A percentile compares a stretch with the other conserved stretches of the same genome.
Evolutionary conservation across 441 rosid species (phyloP).

Genomic region (Eruca vesicaria): DNA sequence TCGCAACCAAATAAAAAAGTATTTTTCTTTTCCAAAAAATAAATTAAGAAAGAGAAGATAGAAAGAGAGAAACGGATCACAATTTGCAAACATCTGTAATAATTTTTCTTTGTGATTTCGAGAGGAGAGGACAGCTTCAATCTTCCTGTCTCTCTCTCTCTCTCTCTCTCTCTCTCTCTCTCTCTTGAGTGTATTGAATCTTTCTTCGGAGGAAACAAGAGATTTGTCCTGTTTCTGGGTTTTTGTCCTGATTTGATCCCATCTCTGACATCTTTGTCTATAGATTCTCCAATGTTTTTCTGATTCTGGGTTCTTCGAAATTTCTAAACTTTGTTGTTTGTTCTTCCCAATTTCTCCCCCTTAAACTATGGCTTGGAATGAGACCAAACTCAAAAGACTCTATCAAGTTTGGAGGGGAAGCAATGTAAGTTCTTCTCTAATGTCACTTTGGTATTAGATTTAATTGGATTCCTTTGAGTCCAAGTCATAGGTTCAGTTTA

Average conservation of each 20-base stretch:
- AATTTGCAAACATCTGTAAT: conserved; percentile 26
- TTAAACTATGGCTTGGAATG: conserved; percentile 34
- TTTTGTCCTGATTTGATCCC: conserved; percentile 1
- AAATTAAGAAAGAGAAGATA: conserved; percentile 1
- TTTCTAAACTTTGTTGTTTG: neutral
- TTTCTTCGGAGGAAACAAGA: neutral
- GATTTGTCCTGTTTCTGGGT: conserved; percentile 19
- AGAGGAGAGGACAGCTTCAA: conserved; percentile 37
- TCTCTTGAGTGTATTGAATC: conserved; percentile 16
- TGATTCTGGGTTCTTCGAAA: conserved; percentile 27
- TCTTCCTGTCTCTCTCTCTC: conserved; percentile 32
- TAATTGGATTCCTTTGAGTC: conserved; percentile 15
- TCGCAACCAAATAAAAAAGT: neutral
- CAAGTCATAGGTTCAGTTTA: conserved; percentile 17
- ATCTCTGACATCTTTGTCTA: conserved; percentile 12
- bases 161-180: conserved; percentile 33
- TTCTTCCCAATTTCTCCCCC: neutral
- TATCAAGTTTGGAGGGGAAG: conserved; percentile 82
- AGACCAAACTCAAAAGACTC: conserved; percentile 59
- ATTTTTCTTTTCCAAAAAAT: neutral
- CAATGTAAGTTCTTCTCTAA: conserved; percentile 28
- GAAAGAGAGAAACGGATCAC: conserved; percentile 22
- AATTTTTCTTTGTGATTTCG: conserved; percentile 24
- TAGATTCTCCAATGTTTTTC: conserved; percentile 26
- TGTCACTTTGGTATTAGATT: neutral